Evolutionary conservation across 805 yeast genomes (phyloP).

Genomic region (Dipodascus geniculatus): DNA sequence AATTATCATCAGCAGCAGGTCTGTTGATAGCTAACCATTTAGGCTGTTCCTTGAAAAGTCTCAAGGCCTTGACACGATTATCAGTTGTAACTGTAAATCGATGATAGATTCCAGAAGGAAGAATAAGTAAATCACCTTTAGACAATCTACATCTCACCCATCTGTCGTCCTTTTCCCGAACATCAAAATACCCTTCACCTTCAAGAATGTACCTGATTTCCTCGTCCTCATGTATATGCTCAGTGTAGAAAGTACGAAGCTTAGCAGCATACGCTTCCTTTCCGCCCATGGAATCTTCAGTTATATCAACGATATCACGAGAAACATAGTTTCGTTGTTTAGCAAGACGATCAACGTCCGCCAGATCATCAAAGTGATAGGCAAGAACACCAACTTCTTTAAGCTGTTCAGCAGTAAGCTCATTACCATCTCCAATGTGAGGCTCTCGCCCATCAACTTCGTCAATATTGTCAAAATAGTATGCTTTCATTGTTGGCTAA

Average conservation of each 20-base stretch:
- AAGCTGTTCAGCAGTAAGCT: conserved; percentile 40
- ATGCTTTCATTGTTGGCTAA: conserved; percentile 36
- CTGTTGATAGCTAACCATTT: conserved; percentile 86
- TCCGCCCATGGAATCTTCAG: conserved; percentile 48
- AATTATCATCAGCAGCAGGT: conserved; percentile 39
- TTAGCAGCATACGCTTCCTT: conserved; percentile 54
- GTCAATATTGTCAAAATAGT: conserved; percentile 53
- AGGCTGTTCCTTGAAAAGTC: conserved; percentile 89
- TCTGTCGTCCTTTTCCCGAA: conserved; percentile 45
- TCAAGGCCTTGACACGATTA: conserved; percentile 60
- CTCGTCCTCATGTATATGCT: conserved; percentile 94
- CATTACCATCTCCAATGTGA: conserved; percentile 44
- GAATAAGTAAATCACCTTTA: conserved; percentile 44
- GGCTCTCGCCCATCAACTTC: conserved; percentile 59
- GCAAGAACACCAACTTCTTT: conserved; percentile 58
- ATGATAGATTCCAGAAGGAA: conserved; percentile 93
- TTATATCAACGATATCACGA: conserved; percentile 58
- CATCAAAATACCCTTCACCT: conserved; percentile 89
- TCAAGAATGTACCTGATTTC: conserved; percentile 84
- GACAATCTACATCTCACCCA: conserved; percentile 71
- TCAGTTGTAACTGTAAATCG: conserved; percentile 66
- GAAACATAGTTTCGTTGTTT: conserved; percentile 61
- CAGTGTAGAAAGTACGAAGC: conserved; percentile 59
- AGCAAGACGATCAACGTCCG: conserved; percentile 57
- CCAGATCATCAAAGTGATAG: conserved; percentile 35